These are phyloP conservation scores for Zarea fungicola DNA, from an alignment of 2,329 filamentous ascomycete genomes.

Conservation along the genomic window DNA sequence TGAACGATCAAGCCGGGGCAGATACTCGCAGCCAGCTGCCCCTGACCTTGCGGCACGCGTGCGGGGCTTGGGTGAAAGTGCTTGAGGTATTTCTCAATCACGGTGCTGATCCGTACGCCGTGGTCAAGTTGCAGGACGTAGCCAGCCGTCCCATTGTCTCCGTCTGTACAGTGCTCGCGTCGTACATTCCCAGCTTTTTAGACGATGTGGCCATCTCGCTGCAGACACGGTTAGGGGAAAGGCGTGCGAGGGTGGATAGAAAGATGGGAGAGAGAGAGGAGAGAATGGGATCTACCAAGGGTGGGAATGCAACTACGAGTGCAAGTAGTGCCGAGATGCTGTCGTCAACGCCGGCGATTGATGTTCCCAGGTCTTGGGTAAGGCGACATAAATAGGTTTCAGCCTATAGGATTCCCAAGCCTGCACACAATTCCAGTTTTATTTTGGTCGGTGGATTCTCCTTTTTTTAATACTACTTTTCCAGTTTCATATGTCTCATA, in stretches of 20 bases:
- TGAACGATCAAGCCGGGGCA: not conserved
- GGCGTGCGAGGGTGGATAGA: not conserved
- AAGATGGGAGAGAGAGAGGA: not conserved
- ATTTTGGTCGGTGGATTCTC: too few relatives aligned
- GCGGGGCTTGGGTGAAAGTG: not conserved
- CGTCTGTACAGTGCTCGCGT: not conserved
- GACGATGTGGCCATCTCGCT: not conserved
- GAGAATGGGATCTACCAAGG: too few relatives aligned
- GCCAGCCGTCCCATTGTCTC: not conserved
- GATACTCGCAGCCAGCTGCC: too few relatives aligned
- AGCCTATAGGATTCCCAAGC: too few relatives aligned
- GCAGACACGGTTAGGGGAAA: not conserved
- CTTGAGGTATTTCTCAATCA: not conserved
- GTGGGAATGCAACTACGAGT: too few relatives aligned
- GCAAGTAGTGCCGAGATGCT: too few relatives aligned
- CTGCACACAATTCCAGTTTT: too few relatives aligned
- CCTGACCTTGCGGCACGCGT: not conserved
- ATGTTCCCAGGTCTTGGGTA: too few relatives aligned
- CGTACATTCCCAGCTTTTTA: not conserved
- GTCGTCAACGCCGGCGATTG: too few relatives aligned
- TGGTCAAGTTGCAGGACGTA: not conserved
- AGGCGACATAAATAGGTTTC: too few relatives aligned
- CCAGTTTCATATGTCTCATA: too few relatives aligned
- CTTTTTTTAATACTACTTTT: too few relatives aligned
- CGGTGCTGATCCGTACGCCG: constrained; percentile 7